Percentiles rank a stretch among this genome's conserved stretches.
Conservation (phyloP, 208 protist species). For the Angomonas deanei region DNA sequence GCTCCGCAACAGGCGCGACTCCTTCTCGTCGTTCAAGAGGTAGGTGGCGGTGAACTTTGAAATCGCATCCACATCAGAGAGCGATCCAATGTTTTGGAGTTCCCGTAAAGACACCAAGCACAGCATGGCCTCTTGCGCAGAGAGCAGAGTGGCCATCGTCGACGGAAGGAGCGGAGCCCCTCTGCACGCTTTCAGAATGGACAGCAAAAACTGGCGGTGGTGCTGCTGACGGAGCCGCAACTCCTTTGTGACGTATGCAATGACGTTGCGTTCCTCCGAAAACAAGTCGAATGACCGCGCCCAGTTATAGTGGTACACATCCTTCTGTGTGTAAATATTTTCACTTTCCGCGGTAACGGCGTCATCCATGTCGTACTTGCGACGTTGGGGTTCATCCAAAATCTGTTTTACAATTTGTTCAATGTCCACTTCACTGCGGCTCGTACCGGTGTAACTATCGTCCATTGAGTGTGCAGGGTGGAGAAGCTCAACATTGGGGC, state of each 20-base stretch:
- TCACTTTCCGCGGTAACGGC: constrained; percentile 51
- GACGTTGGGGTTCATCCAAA: constrained; percentile 14
- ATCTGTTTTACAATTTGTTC: not conserved
- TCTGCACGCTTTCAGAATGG: constrained; percentile 36
- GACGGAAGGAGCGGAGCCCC: constrained; percentile 21
- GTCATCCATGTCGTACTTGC: constrained; percentile 62
- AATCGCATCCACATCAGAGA: not conserved
- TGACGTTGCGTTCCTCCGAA: constrained; percentile 67
- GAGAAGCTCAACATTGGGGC: not conserved
- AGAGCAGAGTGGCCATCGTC: constrained; percentile 62
- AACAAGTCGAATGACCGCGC: constrained; percentile 52
- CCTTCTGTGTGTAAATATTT: constrained; percentile 16
- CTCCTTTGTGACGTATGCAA: constrained; percentile 58
- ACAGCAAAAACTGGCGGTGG: constrained; percentile 64
- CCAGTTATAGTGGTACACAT: constrained; percentile 53
- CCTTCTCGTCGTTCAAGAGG: constrained; percentile 1
- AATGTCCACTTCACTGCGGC: not conserved
- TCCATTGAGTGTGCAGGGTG: not conserved
- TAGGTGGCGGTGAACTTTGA: not conserved
- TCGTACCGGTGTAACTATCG: not conserved
- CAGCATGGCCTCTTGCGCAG: constrained; percentile 63
- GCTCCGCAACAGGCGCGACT: constrained; percentile 11
- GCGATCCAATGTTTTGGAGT: constrained; percentile 50
- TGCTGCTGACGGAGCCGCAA: constrained; percentile 58
- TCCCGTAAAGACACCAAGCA: constrained; percentile 51